Evolutionary conservation across 176 grass and related monocot genomes (phyloP).

Genomic region (Paspalum vaginatum): DNA sequence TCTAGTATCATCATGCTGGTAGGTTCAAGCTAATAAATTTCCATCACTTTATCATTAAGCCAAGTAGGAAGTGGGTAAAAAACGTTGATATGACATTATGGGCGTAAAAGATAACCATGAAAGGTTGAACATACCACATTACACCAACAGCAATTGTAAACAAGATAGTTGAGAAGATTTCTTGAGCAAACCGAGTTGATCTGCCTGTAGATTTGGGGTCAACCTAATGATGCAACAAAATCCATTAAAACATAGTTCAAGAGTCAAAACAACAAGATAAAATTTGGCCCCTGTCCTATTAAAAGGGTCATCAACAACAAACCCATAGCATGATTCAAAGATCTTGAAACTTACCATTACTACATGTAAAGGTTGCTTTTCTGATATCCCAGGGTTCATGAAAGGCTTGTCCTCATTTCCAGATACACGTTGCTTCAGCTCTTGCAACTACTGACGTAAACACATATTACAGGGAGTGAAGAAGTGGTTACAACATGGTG

Average conservation of each 20-base stretch:
- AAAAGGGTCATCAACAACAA: background rate
- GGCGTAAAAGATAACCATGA: slow-evolving; percentile 26
- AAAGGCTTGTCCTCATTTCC: slow-evolving; percentile 78
- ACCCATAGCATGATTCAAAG: slow-evolving; percentile 4
- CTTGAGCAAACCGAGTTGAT: slow-evolving; percentile 84
- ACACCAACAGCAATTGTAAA: slow-evolving; percentile 71
- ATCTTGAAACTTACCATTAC: slow-evolving; percentile 72
- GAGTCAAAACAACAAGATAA: slow-evolving; percentile 16
- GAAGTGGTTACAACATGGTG: slow-evolving; percentile 17
- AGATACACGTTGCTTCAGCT: slow-evolving; percentile 89
- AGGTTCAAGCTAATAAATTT: slow-evolving; percentile 4
- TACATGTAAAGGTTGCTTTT: slow-evolving; percentile 97
- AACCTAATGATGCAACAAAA: slow-evolving; percentile 70
- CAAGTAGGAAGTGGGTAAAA: slow-evolving; percentile 27
- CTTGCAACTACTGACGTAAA: slow-evolving; percentile 98
- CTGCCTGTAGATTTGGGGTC: slow-evolving; percentile 88
- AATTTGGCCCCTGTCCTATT: slow-evolving; percentile 4
- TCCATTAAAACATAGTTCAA: slow-evolving; percentile 26
- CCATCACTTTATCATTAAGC: slow-evolving; percentile 9
- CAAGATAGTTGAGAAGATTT: slow-evolving; percentile 83
- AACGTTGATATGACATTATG: slow-evolving; percentile 13
- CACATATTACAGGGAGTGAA: slow-evolving; percentile 45
- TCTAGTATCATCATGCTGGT: background rate
- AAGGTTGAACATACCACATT: slow-evolving; percentile 76
- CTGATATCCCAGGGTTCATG: slow-evolving; percentile 89